Base-by-base conservation (phyloP, 1,284 basidiomycete genomes). In the Pyrrhoderma lamaoense region DNA sequence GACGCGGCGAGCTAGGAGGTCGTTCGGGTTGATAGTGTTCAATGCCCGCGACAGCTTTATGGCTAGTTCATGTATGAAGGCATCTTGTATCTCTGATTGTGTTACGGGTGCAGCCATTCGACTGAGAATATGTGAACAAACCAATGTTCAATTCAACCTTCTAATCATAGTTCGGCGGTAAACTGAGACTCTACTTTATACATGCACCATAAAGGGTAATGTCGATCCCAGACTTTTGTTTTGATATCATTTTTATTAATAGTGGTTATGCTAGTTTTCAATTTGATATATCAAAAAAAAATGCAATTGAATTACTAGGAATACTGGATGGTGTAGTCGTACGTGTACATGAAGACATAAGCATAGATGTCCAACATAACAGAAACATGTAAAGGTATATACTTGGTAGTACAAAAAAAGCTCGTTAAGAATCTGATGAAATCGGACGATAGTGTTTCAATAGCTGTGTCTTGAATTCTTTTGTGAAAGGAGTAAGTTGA, bases 21-120 rank as follows among this genome's bases (percentile, higher is more conserved):
- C 87, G 63, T 93, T 93, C 0, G 88, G 87, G 60, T 89, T 89
- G 54, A 91, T 65, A 8, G 75, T 73, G 65, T 92, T 92, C 61
- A 93, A 73, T 8, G 80, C 79, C 27, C 90, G 71, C 2, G 89
- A 91, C 23, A 93, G 75, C 68, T 88, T 80, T 57, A 90, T 86
- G 18, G 89, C 89, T 34, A 90, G 67, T 53, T 84, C 79, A 63
- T 91, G 89, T 34, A 75, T 77, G 62, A 89, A 91, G 14, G 76
- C 73, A 51, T 82, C 74, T 8, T 58, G 54, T 13, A 37, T 45
- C 40, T 54, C 53, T 21, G 49, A 37, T 36, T 55, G 49, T 8
- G 49, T 51, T 39, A 49, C 39, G 14, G 52, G 42, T 19, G 48
- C 18, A 11, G 52, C 47, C 52, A 54, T 54, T 34, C 23, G 42